phyloP scores from a whole-genome alignment of 2,329 filamentous ascomycete species.

The Kalmusia sp. region DNA sequence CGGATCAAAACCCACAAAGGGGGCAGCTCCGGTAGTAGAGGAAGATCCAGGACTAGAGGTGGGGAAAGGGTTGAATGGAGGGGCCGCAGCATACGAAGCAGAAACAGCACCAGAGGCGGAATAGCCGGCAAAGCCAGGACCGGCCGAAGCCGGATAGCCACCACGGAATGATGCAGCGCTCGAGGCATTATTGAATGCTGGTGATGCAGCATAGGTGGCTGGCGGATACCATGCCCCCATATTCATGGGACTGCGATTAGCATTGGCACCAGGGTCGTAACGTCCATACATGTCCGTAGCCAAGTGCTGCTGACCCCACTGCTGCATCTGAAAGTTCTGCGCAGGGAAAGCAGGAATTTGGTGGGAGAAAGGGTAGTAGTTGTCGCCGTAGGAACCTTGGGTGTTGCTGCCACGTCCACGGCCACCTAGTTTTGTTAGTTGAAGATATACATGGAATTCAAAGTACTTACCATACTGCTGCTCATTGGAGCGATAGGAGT shows the following conservation, averaged over 20 bases:
- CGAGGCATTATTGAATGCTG: constrained; percentile 27
- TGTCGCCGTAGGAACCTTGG: constrained; percentile 33
- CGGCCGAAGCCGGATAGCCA: constrained; percentile 23
- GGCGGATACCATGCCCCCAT: constrained; percentile 41
- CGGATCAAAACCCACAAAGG: background rate
- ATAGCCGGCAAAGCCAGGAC: constrained; percentile 14
- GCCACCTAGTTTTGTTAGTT: constrained; percentile 22
- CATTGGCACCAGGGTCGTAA: constrained; percentile 30
- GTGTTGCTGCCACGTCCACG: constrained; percentile 21
- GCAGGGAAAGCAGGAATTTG: constrained; percentile 34
- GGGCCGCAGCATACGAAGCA: constrained; percentile 18
- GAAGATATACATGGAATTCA: background rate
- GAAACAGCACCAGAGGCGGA: constrained; percentile 13
- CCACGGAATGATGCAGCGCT: constrained; percentile 31
- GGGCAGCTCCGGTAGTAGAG: constrained; percentile 8
- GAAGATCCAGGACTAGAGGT: background rate
- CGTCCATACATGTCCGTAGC: constrained; percentile 28
- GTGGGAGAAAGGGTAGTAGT: constrained; percentile 40
- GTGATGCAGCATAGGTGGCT: constrained; percentile 28
- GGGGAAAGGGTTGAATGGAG: background rate
- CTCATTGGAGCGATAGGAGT: constrained; percentile 29
- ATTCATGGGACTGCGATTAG: constrained; percentile 41
- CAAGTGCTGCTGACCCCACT: constrained; percentile 31
- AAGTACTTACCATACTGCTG: constrained; percentile 37
- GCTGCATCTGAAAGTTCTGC: constrained; percentile 36